Conservation (phyloP, 129 eudicot species). For the Tagetes erecta region DNA sequence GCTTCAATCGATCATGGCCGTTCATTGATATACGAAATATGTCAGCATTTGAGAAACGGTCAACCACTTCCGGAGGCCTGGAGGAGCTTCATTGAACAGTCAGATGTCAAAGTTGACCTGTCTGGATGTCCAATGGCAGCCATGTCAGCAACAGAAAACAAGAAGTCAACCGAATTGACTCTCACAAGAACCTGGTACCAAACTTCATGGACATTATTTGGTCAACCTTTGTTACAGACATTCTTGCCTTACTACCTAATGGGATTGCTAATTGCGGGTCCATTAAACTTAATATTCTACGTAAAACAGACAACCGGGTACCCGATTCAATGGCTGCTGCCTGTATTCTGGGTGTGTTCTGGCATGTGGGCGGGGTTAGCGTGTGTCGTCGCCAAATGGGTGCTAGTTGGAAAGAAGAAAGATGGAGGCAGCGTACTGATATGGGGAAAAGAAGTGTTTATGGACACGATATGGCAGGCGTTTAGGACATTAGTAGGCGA, state of each 20-base stretch:
- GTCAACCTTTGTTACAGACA: slow-evolving; percentile 74
- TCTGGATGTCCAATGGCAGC: slow-evolving; percentile 81
- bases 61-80: slow-evolving; percentile 83
- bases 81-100: slow-evolving; percentile 71
- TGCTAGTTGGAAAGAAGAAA: slow-evolving; percentile 63
- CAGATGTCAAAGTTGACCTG: slow-evolving; percentile 84
- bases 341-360: slow-evolving; percentile 63
- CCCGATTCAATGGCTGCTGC: slow-evolving; percentile 65
- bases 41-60: slow-evolving; percentile 72
- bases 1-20: slow-evolving; percentile 93
- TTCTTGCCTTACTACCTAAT: slow-evolving; percentile 61
- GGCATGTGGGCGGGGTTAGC: slow-evolving; percentile 56
- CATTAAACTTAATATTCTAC: slow-evolving; percentile 45
- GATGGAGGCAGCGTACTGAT: slow-evolving; percentile 63
- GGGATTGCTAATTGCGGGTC: slow-evolving; percentile 54
- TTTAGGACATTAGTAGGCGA: slow-evolving; percentile 70
- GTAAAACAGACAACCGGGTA: slow-evolving; percentile 34
- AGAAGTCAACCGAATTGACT: slow-evolving; percentile 40
- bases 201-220: slow-evolving; percentile 62
- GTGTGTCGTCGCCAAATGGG: slow-evolving; percentile 65
- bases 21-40: slow-evolving; percentile 70
- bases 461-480: slow-evolving; percentile 91
- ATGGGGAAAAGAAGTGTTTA: slow-evolving; percentile 62
- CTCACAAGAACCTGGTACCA: slow-evolving; percentile 57
- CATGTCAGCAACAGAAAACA: slow-evolving; percentile 35